A percentile compares a stretch with the other conserved stretches of the same genome.
Conservation (phyloP, 176 grass and related monocot species). For the Miscanthus lutarioriparius region DNA sequence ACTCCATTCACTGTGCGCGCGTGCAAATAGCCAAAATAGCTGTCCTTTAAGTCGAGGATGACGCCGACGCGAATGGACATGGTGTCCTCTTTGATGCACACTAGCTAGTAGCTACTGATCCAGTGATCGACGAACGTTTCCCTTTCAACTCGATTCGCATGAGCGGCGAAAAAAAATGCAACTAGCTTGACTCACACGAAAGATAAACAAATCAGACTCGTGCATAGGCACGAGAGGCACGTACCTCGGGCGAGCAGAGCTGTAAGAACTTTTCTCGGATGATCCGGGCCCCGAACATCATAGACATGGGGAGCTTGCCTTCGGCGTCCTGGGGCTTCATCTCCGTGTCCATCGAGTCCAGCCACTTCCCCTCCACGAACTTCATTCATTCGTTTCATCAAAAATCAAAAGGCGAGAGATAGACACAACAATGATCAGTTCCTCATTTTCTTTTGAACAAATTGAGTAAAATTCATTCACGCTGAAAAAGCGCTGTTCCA, state of each 20-base stretch:
- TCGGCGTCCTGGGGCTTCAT: constrained; percentile 39
- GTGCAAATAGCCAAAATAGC: not conserved
- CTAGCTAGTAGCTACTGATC: too few species aligned
- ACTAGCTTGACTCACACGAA: not conserved
- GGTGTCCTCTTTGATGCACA: too few species aligned
- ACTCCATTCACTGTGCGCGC: not conserved
- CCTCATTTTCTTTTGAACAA: not conserved
- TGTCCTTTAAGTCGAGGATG: too few species aligned
- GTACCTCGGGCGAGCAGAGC: constrained; percentile 68
- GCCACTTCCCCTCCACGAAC: constrained; percentile 35
- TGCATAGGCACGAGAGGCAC: too few species aligned
- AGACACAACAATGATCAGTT: not conserved
- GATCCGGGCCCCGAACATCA: constrained; percentile 55
- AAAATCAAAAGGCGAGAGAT: too few species aligned
- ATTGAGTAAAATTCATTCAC: not conserved
- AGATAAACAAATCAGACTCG: not conserved
- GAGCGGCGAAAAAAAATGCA: not conserved
- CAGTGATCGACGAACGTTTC: too few species aligned
- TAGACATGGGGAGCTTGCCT: constrained; percentile 40
- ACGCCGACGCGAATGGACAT: too few species aligned
- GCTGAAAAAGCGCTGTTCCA: not conserved
- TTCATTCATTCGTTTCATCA: not conserved
- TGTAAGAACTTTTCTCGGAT: constrained; percentile 32
- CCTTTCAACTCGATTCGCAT: not conserved
- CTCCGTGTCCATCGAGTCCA: constrained; percentile 71